Percentiles rank a stretch among this genome's conserved stretches.
These are phyloP conservation scores for Drosera spatulata DNA, from an alignment of 179 eudicot species.

Conservation along the genomic window DNA sequence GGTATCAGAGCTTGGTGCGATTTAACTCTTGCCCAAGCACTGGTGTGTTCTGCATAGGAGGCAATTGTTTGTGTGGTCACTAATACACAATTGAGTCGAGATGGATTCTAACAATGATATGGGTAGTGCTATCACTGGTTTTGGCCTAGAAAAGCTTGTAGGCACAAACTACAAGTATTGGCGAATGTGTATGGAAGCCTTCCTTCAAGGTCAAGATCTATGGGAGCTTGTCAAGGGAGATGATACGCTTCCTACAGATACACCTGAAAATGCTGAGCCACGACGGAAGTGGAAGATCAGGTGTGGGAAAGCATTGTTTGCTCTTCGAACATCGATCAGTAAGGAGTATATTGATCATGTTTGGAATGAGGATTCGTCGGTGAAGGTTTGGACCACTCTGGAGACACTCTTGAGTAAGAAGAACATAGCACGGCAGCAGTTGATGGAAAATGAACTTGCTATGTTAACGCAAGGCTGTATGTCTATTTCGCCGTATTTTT, in stretches of 20 bases:
- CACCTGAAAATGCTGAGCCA: background rate
- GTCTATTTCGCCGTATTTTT: slow-evolving; percentile 10
- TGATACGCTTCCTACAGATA: no score
- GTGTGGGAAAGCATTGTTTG: slow-evolving; percentile 13
- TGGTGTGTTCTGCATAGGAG: background rate
- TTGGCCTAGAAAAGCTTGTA: background rate
- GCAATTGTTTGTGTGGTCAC: background rate
- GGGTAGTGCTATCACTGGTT: background rate
- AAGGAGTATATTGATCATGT: slow-evolving; percentile 17
- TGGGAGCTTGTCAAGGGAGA: no score
- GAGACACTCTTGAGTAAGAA: slow-evolving; percentile 12
- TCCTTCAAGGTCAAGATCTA: no score
- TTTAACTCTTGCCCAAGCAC: background rate
- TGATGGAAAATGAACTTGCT: slow-evolving; percentile 9
- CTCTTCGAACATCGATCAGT: slow-evolving; percentile 10
- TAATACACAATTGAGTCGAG: background rate
- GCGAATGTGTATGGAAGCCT: no score
- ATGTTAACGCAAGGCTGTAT: slow-evolving; percentile 5
- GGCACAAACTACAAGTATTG: no score
- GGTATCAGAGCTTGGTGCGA: background rate
- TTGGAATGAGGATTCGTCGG: slow-evolving; percentile 7
- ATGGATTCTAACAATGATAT: background rate
- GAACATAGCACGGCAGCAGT: slow-evolving; percentile 9
- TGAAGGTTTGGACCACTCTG: slow-evolving; percentile 9
- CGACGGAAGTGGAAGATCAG: slow-evolving; percentile 10